phyloP scores from a whole-genome alignment of 2,329 filamentous ascomycete species.

The Cladosporium phlei region DNA sequence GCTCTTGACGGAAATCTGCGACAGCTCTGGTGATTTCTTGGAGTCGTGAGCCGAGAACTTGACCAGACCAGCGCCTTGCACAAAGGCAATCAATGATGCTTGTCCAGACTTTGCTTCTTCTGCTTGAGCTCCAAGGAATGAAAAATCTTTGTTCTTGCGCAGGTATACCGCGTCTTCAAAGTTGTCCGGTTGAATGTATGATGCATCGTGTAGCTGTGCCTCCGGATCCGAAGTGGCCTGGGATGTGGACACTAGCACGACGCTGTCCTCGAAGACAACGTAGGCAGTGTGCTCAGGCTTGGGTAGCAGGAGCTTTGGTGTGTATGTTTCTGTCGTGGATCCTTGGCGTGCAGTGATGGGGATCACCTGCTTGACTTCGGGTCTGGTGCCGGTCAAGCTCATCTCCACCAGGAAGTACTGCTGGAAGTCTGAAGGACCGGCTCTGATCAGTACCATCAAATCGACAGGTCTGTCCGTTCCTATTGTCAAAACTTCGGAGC shows the following conservation, averaged over 20 bases:
- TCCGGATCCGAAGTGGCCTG: slow-evolving; percentile 62
- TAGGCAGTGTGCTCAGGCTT: slow-evolving; percentile 76
- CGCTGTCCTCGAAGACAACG: slow-evolving; percentile 70
- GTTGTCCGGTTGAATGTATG: slow-evolving; percentile 56
- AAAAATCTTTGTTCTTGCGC: slow-evolving; percentile 48
- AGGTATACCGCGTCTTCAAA: slow-evolving; percentile 89
- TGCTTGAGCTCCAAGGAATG: slow-evolving; percentile 46
- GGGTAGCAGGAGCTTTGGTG: slow-evolving; percentile 70
- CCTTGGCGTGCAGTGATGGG: slow-evolving; percentile 3
- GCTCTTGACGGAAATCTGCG: slow-evolving; percentile 69
- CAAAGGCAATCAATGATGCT: slow-evolving; percentile 47
- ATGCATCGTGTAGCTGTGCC: slow-evolving; percentile 67
- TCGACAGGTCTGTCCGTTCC: slow-evolving; percentile 24
- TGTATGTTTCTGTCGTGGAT: background rate
- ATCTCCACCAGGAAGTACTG: slow-evolving; percentile 75
- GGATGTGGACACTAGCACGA: slow-evolving; percentile 71
- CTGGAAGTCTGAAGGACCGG: slow-evolving; percentile 34
- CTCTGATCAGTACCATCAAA: slow-evolving; percentile 27
- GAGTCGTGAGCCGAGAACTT: slow-evolving; percentile 52
- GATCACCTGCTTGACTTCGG: slow-evolving; percentile 49
- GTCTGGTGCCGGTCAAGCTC: slow-evolving; percentile 51
- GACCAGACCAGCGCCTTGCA: slow-evolving; percentile 55
- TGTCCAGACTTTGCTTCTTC: slow-evolving; percentile 40
- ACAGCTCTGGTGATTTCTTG: slow-evolving; percentile 53
- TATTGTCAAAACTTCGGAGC: slow-evolving; percentile 21